Base-by-base conservation (phyloP, 139 green algal species). In the Micromonas commoda region DNA sequence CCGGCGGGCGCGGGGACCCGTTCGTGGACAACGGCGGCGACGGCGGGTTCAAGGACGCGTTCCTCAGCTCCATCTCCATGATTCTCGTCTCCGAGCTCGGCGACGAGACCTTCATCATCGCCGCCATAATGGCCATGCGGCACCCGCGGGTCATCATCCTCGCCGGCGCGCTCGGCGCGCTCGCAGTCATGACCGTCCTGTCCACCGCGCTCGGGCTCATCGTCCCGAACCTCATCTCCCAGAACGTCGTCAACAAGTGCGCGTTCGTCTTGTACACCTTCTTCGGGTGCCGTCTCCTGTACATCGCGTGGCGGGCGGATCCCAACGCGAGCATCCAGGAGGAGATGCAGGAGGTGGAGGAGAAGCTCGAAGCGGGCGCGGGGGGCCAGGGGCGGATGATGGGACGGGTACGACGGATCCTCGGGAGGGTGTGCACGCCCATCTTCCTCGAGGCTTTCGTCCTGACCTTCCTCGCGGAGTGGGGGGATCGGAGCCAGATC, bases 401-500 rank as follows among this genome's bases (percentile, higher is more conserved):
- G 29, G 38, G 26, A 9, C 32, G 24, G 5, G 2, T 72, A 29
- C 34, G 35, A 9, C 63, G 77, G 6, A 53, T 88, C 9, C 80
- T 93, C 61, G 52, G 79, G 0, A 87, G 86, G 68, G 51, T 94
- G 23, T 88, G 93, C 64, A 92, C 88, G 1, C 91, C 91, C 35
- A 90, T 99, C 24, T 95, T 97, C 64, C 37, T 98, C 0, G 94
- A 86, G 77, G 85, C 90, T 0, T 98, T 98, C 86, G 91, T 95
- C 19, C 87, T 99, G 39, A 99, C 92, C 0, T 99, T 99, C 80
- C 73, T 98, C 26, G 95, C 95, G 0, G 95, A 99, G 85, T 99
- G 95, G 95, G 95, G 95, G 16, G 95, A 99, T 85, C 88, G 95
- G 35, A 96, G 90, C 81, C 95, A 99, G 77, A 97, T 98, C 73